phyloP scores from a whole-genome alignment of 2,329 filamentous ascomycete species.

The Domatiomyces catenatus region DNA sequence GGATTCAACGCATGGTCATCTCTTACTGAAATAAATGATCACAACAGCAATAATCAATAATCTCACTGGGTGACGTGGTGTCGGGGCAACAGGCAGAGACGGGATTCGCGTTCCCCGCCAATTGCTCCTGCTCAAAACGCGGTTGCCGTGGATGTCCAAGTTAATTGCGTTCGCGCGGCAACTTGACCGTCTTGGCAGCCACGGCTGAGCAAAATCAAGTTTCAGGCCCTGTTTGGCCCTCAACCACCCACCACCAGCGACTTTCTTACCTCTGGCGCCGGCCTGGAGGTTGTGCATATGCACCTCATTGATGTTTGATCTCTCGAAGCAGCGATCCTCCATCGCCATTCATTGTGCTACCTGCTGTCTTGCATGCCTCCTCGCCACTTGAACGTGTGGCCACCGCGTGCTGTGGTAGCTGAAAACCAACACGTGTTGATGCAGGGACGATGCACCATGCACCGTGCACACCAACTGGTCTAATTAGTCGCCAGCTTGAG shows the following conservation, averaged over 20 bases:
- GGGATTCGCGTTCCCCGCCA: not conserved
- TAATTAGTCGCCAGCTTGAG: not conserved
- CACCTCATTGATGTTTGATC: not conserved
- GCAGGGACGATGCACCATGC: not conserved
- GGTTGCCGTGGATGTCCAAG: not conserved
- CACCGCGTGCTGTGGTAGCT: not conserved
- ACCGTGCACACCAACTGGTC: not conserved
- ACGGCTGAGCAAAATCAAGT: not conserved
- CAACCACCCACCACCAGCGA: not conserved
- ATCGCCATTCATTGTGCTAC: not conserved
- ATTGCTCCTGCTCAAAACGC: not conserved
- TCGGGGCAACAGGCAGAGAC: not conserved
- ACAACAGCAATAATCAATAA: not conserved
- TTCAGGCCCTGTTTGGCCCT: not conserved
- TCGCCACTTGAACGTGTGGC: not conserved
- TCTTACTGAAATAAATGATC: not conserved
- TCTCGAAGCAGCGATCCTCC: not conserved
- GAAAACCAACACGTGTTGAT: not conserved
- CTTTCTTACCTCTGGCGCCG: not conserved
- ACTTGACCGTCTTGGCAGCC: constrained; percentile 1
- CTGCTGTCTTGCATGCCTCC: not conserved
- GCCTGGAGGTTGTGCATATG: not conserved
- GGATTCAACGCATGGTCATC: not conserved
- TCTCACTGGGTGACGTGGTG: not conserved
- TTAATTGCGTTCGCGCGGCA: not conserved